Evolutionary conservation across 495 filamentous ascomycete species (phyloP).

Genomic region (Rostrohypoxylon terebratum): DNA sequence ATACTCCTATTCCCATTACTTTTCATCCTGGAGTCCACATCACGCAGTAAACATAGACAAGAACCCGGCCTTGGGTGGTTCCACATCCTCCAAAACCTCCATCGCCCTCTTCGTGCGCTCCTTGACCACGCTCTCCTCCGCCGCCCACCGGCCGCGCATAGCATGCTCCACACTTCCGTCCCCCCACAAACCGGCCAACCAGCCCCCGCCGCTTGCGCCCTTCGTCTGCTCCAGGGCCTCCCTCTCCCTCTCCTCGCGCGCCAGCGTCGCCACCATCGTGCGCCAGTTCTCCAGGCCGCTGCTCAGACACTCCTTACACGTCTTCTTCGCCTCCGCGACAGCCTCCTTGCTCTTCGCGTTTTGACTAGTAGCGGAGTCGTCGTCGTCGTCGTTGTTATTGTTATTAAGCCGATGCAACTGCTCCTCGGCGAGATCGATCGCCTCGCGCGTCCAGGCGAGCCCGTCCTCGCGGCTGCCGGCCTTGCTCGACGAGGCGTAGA

Average conservation of each 20-base stretch:
- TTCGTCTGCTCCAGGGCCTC: constrained; percentile 42
- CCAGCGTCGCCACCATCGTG: constrained; percentile 72
- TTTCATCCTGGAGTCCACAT: background rate
- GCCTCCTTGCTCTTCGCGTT: too few species aligned
- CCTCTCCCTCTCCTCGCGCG: constrained; percentile 63
- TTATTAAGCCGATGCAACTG: constrained; percentile 55
- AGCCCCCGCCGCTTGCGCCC: constrained; percentile 12
- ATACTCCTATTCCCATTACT: background rate
- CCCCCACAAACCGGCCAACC: constrained; percentile 59
- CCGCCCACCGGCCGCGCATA: constrained; percentile 56
- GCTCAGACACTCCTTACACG: constrained; percentile 77
- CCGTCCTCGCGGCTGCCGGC: constrained; percentile 66
- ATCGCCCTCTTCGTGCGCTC: constrained; percentile 59
- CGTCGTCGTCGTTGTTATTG: background rate
- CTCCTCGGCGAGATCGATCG: constrained; percentile 73
- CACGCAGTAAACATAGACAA: constrained; percentile 56
- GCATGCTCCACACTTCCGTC: constrained; percentile 40
- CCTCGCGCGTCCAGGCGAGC: constrained; percentile 86
- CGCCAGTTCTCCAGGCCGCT: constrained; percentile 81
- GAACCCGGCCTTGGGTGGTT: constrained; percentile 51
- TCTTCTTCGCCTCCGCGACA: constrained; percentile 53
- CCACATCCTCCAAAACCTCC: constrained; percentile 62
- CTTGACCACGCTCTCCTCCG: constrained; percentile 64
- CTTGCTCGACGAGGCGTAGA: constrained; percentile 69
- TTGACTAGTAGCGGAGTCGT: background rate